A percentile compares a stretch with the other conserved stretches of the same genome.
phyloP scores from a whole-genome alignment of 1,284 basidiomycete genomes.

The Golubevia sp. region DNA sequence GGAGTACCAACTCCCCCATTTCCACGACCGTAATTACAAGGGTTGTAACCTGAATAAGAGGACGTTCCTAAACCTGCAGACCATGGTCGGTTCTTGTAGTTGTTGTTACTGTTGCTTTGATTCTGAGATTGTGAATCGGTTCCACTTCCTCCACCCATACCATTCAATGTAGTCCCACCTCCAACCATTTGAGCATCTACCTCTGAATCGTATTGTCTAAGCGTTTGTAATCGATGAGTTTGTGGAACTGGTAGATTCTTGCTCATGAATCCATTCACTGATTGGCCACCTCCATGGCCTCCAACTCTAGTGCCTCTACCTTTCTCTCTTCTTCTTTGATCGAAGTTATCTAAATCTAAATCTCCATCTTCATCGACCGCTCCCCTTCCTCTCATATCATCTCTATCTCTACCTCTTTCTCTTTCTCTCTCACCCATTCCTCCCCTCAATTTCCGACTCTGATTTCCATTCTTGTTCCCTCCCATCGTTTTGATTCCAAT shows the following conservation, averaged over 20 bases:
- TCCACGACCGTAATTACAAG: not conserved
- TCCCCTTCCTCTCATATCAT: constrained; percentile 1
- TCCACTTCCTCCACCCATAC: not conserved
- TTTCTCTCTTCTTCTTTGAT: not conserved
- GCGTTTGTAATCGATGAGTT: not conserved
- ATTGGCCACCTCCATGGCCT: not conserved
- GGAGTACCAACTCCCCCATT: not conserved
- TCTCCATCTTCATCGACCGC: not conserved
- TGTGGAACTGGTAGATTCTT: not conserved
- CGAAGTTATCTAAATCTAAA: not conserved
- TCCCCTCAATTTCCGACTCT: no score
- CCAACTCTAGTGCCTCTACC: no score
- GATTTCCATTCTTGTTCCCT: no score
- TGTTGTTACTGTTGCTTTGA: no score
- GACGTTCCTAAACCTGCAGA: not conserved
- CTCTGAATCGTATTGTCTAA: not conserved
- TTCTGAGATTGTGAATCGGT: not conserved
- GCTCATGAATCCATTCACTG: not conserved
- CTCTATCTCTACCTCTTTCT: constrained; percentile 9
- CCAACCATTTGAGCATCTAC: not conserved
- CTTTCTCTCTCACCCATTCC: constrained; percentile 6
- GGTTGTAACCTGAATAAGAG: not conserved
- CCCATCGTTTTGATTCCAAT: no score
- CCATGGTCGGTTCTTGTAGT: not conserved
- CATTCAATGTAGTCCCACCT: not conserved